Base-by-base conservation (phyloP, 495 filamentous ascomycete species). In the Thermochaetoides thermophila region DNA sequence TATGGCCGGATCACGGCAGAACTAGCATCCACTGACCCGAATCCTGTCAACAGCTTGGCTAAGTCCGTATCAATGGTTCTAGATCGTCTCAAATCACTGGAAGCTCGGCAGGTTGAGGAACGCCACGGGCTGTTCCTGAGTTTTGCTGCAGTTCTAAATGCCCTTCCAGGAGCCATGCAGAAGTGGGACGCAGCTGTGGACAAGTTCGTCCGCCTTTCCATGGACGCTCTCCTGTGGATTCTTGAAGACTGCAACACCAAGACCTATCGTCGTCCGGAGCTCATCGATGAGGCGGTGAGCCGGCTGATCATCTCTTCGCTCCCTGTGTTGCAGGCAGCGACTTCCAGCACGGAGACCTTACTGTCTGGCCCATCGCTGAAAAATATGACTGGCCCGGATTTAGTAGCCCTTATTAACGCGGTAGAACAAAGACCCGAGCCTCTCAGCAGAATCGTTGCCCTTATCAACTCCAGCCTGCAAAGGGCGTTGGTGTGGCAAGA, bases 51-150 rank as follows among this genome's bases (percentile, higher is more conserved):
- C 4, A 35, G 55, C 22, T 37, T 65, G 7, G 36, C 34, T 6
- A 18, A 31, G 3, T 55, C 52, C 0, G 33, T 57, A 7, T 33
- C 43, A 8, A 25, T 51, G 31, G 48, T 78, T 5, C 37, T 67
- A 12, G 45, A 47, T 16, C 61, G 53, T 22, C 43, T 78, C 21
- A 44, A 51, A 31, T 51, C 48, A 17, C 60, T 76, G 4, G 63
- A 71, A 37, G 55, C 53, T 9, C 63, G 68, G 29, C 71, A 82
- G 44, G 67, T 76, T 2, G 76, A 82, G 48, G 68, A 73, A 21
- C 61, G 73, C 13, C 78, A 84, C 42, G 78, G 78, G 1, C 69
- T 79, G 20, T 45, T 81, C 12, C 47, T 81, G n/a, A 67, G 70
- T 25, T 56, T 81, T 18, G 66, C 73, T 1, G 51, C 60, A 3